Conservation (phyloP, 257 asterid species). For the Solanum ossicruentum region DNA sequence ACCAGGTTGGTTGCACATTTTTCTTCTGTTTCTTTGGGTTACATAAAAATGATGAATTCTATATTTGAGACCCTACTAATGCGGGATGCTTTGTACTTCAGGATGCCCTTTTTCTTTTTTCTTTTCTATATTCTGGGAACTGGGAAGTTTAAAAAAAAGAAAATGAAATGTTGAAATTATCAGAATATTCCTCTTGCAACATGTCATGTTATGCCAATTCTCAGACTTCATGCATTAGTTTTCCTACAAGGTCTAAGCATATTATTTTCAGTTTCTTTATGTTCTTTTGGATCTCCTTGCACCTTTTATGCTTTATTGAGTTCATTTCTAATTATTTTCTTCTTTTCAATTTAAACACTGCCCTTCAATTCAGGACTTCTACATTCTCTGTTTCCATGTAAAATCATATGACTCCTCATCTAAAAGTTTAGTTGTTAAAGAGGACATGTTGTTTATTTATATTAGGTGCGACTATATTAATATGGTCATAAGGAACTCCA, state of each 20-base stretch:
- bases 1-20: constrained; percentile 52
- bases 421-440: not conserved
- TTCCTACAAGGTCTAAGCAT: not conserved
- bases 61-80: not conserved
- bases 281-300: not conserved
- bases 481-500: not conserved
- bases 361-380: not conserved
- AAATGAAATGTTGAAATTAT: not conserved
- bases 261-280: not conserved
- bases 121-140: not conserved
- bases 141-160: not conserved
- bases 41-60: not conserved
- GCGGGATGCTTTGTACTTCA: not conserved
- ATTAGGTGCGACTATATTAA: not conserved
- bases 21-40: not conserved
- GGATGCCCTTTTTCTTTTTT: not conserved
- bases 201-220: not conserved
- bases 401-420: not conserved
- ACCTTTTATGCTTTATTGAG: not conserved
- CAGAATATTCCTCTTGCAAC: not conserved
- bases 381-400: not conserved
- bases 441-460: not conserved
- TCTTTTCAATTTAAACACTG: not conserved
- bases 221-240: not conserved
- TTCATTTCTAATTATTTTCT: not conserved